Evolutionary conservation across 495 filamentous ascomycete genomes (phyloP), one percentile per base, ranked within the genome.

Genomic region (Staphylotrichum longicolle): DNA sequence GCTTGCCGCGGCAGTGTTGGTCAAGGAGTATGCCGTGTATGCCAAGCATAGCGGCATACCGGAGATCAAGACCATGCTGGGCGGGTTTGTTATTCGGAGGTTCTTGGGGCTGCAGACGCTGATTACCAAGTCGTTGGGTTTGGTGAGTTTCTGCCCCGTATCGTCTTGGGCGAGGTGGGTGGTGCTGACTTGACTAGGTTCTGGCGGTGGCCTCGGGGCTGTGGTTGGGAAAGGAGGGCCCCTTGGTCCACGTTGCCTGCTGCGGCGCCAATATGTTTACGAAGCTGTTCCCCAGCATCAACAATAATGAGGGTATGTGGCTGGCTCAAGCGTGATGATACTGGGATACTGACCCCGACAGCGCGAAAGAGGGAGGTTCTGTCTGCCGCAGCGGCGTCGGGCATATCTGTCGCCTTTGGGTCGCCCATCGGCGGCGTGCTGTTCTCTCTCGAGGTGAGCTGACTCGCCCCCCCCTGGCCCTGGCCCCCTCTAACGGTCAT

Each of bases 211-310:
- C 91, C 63, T 98, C 94, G 20, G 95, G 94, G 12, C 83, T 98
- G 75, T 98, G 94, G 94, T 75, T 98, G n/a, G 94, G 94, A 20
- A 98, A 98, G 71, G 94, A 98, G 80, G 94, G 94, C 5, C 94
- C 94, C 8, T 78, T 98, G 40, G 95, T 98, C 1, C 94, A 98
- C 74, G 95, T 98, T 45, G 93, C 95, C 57, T 98, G 94, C 73
- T 98, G 94, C 71, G 97, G 91, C 70, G 93, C 95, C 34, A 98
- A 95, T 71, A 77, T 98, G 6, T 90, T 98, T 60, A 96, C 96
- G 86, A 96, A 94, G 71, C 75, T 91, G 50, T 97, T 96, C 62
- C 80, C 85, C 5, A 88, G 82, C 65, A 85, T 98, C 35, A 90
- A 90, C 56, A 82, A 82, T 35, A 98, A 98, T 74, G 94, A 98